These are phyloP conservation scores for Grosmannia penicillata DNA, from an alignment of 2,329 filamentous ascomycete genomes.

Conservation along the genomic window DNA sequence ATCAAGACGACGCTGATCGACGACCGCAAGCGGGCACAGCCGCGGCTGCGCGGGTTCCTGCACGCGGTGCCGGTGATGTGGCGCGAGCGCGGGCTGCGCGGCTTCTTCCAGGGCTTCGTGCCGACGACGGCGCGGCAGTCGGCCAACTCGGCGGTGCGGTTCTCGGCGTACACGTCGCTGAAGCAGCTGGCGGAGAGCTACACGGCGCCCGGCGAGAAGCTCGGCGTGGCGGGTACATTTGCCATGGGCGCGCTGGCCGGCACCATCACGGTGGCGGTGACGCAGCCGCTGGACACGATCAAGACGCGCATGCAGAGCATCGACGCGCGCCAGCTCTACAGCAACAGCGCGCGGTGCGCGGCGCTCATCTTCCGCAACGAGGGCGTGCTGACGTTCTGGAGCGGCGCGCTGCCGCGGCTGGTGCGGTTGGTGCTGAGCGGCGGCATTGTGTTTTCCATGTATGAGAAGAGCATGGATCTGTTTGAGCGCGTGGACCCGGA, in stretches of 20 bases:
- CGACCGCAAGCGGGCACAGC: slow-evolving; percentile 74
- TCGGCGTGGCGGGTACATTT: slow-evolving; percentile 78
- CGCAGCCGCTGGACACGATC: slow-evolving; percentile 71
- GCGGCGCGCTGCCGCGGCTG: slow-evolving; percentile 74
- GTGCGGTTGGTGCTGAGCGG: slow-evolving; percentile 79
- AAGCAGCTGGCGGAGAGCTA: slow-evolving; percentile 88
- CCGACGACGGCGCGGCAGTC: slow-evolving; percentile 91
- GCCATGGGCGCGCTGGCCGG: slow-evolving; percentile 81
- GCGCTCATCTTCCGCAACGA: slow-evolving; percentile 76
- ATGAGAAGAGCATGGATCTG: slow-evolving; percentile 90
- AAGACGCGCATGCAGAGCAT: slow-evolving; percentile 98
- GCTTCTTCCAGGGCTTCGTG: slow-evolving; percentile 94
- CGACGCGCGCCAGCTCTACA: slow-evolving; percentile 66
- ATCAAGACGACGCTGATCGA: slow-evolving; percentile 99
- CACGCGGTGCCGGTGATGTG: slow-evolving; percentile 80
- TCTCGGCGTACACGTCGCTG: slow-evolving; percentile 78
- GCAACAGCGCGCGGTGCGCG: slow-evolving; percentile 76
- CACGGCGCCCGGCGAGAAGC: slow-evolving; percentile 85
- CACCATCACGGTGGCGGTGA: slow-evolving; percentile 73
- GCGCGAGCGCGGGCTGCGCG: slow-evolving; percentile 71
- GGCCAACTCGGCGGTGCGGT: slow-evolving; percentile 84
- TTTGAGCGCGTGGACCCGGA: slow-evolving; percentile 72
- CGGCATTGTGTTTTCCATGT: slow-evolving; percentile 96
- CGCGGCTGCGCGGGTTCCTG: slow-evolving; percentile 81
- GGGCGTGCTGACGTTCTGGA: slow-evolving; percentile 84